Percentiles rank a stretch among this genome's conserved stretches.
phyloP scores from a whole-genome alignment of 495 filamentous ascomycete species.

The Saxophila tyrrhenica region DNA sequence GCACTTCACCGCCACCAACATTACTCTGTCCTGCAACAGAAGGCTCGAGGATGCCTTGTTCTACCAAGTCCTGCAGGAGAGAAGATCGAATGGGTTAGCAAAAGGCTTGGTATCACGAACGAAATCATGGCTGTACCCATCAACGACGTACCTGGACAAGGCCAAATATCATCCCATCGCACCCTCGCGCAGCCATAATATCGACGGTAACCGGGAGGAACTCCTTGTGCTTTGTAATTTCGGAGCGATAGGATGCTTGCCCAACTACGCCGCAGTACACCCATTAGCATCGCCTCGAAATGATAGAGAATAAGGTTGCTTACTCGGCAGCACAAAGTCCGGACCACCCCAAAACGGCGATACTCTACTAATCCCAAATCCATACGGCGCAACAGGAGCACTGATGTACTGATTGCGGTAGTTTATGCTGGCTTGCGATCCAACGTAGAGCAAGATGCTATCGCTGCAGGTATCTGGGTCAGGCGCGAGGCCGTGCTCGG shows the following conservation, averaged over 20 bases:
- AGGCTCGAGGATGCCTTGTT: not conserved
- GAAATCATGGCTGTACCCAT: not conserved
- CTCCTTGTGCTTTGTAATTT: slow-evolving; percentile 43
- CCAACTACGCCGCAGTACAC: slow-evolving; percentile 30
- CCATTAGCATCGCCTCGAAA: not conserved
- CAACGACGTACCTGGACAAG: slow-evolving; percentile 27
- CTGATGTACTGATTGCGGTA: slow-evolving; percentile 29
- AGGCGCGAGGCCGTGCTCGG: slow-evolving; percentile 33
- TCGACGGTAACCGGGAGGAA: slow-evolving; percentile 47
- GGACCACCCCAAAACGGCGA: slow-evolving; percentile 40
- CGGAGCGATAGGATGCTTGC: slow-evolving; percentile 40
- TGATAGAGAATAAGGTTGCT: not conserved
- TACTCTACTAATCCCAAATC: slow-evolving; percentile 35
- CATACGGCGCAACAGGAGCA: not conserved
- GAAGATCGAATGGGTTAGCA: not conserved
- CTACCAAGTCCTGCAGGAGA: not conserved
- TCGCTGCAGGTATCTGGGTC: slow-evolving; percentile 30
- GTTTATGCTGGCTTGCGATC: slow-evolving; percentile 15
- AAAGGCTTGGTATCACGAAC: not conserved
- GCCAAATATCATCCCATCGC: slow-evolving; percentile 48
- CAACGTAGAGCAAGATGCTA: slow-evolving; percentile 34
- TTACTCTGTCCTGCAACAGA: not conserved
- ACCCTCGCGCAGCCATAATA: slow-evolving; percentile 49
- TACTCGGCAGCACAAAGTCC: slow-evolving; percentile 44
- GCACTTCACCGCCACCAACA: not conserved